Evolutionary conservation across 306 rosid genomes (phyloP).

Genomic region (Betula pendula): DNA sequence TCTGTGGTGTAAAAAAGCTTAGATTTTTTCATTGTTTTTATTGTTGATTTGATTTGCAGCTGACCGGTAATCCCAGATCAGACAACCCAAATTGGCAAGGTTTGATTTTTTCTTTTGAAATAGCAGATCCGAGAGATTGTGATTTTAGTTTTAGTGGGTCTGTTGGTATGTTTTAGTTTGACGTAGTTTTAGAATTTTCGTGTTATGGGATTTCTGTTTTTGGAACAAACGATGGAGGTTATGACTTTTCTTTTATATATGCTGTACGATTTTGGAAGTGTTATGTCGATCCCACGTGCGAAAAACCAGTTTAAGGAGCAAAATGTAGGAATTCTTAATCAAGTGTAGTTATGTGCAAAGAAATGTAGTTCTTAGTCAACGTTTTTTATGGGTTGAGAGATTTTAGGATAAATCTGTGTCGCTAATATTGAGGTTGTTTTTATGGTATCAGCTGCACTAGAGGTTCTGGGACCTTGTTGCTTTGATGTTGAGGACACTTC

Average conservation of each 20-base stretch:
- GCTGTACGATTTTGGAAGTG: not conserved
- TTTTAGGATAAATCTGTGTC: too few species aligned
- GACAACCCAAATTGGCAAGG: not conserved
- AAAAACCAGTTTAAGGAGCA: not conserved
- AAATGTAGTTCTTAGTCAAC: not conserved
- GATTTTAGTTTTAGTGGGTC: not conserved
- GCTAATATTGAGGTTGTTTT: conserved; percentile 1
- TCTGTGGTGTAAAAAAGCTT: not conserved
- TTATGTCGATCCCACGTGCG: not conserved
- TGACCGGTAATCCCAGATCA: not conserved
- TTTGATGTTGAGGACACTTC: conserved; percentile 11
- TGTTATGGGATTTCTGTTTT: not conserved
- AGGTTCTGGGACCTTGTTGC: conserved; percentile 4
- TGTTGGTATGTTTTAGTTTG: not conserved
- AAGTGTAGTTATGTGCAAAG: not conserved
- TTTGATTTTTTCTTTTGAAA: not conserved
- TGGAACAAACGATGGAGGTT: not conserved
- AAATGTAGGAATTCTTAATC: not conserved
- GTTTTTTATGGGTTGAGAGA: not conserved
- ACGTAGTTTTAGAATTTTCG: not conserved
- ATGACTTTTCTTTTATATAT: not conserved
- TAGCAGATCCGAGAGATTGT: not conserved
- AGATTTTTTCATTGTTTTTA: not conserved
- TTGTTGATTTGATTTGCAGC: conserved; percentile 7
- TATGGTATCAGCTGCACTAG: conserved; percentile 15